Base-by-base conservation (phyloP, 2,329 filamentous ascomycete species). In the Epichloe aotearoae region DNA sequence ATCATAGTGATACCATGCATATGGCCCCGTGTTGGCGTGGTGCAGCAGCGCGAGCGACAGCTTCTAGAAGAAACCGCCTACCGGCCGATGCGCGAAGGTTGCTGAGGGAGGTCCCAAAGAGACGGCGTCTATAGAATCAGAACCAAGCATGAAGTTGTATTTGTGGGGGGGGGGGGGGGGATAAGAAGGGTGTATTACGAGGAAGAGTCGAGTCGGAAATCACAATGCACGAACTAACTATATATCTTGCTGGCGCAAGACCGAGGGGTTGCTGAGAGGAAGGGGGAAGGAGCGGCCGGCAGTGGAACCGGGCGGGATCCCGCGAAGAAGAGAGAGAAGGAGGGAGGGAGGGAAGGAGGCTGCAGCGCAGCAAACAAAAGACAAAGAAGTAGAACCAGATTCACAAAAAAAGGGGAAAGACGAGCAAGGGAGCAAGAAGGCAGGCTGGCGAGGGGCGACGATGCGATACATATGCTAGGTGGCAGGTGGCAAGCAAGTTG, bases 1-100 rank as follows among this genome's bases (percentile, higher is more conserved):
- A 77, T 75, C 74, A 80, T 79, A 67, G 64, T 75, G 73, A 66
- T 65, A 65, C 69, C 71, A 73, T 74, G 62, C 61, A 64, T 52
- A 52, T 52, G 56, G 54, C 44, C 44, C 49, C 49, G 55, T 54
- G 59, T 61, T 57, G 55, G 61, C 62, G 64, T 59, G 59, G 49
- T 38, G 47, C 46, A 44, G 41, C 61, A 68, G 69, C 65, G 62
- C 64, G 55, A 63, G 53, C 53, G 55, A 57, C 52, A 60, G 62
- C 61, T 61, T 59, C 57, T 50, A 46, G 38, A 54, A 59, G 57
- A 56, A 54, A 57, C 58, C 53, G 54, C 57, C 55, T 53, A 58
- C 36, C 54, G 54, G 57, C 54, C 52, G 54, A 54, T 53, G 52
- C 45, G 40, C 40, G 38, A 40, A 43, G 17, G 19, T 39, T 42